Evolutionary conservation across 257 asterid species (phyloP).

Genomic region (Capsicum rhomboideum): DNA sequence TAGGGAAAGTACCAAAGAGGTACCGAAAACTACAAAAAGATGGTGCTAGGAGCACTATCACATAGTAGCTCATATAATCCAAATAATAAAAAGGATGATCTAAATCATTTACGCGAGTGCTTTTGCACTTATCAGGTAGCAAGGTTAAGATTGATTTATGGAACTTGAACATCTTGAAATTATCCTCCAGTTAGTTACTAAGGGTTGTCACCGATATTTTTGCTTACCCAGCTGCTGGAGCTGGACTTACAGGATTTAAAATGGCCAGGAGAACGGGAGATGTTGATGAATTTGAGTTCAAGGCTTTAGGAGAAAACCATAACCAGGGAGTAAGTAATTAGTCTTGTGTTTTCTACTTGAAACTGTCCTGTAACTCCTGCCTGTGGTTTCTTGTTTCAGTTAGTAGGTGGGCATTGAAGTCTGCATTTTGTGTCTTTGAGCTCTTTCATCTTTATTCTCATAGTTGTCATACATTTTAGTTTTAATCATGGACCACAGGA

Average conservation of each 20-base stretch:
- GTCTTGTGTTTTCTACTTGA: not conserved
- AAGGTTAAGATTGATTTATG: not conserved
- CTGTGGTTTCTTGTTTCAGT: slow-evolving; percentile 7
- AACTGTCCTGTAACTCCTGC: not conserved
- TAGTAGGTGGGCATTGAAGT: not conserved
- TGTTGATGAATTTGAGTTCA: slow-evolving; percentile 93
- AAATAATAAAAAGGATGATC: not conserved
- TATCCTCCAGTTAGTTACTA: not conserved
- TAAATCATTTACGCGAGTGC: not conserved
- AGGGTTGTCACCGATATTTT: slow-evolving; percentile 2
- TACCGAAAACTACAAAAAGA: not conserved
- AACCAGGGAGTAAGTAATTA: slow-evolving; percentile 78
- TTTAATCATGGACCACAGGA: not conserved
- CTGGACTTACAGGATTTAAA: slow-evolving; percentile 92
- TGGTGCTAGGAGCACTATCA: not conserved
- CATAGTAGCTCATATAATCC: not conserved
- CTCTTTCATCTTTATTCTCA: not conserved
- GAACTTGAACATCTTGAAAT: not conserved
- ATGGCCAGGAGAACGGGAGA: slow-evolving; percentile 94
- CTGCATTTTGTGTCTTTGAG: not conserved
- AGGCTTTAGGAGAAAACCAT: slow-evolving; percentile 75
- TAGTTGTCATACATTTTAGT: not conserved
- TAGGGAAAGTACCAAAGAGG: not conserved
- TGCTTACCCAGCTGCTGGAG: slow-evolving; percentile 80
- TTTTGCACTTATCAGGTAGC: not conserved